phyloP scores from a whole-genome alignment of 495 filamentous ascomycete species.

The Acidiella bohemica region DNA sequence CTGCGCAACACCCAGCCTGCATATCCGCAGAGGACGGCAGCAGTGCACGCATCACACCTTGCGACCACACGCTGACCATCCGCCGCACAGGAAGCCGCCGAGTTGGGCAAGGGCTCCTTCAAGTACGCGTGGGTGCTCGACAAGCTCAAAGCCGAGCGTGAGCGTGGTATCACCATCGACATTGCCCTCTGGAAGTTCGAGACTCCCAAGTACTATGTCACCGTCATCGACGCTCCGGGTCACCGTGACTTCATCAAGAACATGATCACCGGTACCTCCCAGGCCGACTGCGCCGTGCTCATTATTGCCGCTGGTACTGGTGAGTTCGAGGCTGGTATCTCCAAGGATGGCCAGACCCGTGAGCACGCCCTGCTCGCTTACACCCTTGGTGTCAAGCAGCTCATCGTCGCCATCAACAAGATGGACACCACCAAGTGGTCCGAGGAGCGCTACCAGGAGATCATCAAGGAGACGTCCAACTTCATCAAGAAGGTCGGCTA shows the following conservation, averaged over 20 bases:
- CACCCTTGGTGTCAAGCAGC: conserved; percentile 99
- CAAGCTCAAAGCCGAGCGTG: conserved; percentile 99
- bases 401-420: conserved; percentile 99
- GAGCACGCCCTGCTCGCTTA: conserved; percentile 99
- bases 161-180: conserved; percentile 99
- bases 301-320: conserved; percentile 99
- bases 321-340: conserved; percentile 99
- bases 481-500: conserved; percentile 99
- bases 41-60: neutral
- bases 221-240: conserved; percentile 72
- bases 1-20: neutral
- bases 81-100: conserved; percentile 73
- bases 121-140: conserved; percentile 99
- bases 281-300: conserved; percentile 98
- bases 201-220: conserved; percentile 80
- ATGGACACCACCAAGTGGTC: conserved; percentile 99
- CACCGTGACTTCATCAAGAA: conserved; percentile 99
- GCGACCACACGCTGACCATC: conserved; percentile 28
- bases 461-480: conserved; percentile 99
- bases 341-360: conserved; percentile 99
- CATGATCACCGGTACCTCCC: conserved; percentile 99
- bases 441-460: conserved; percentile 91
- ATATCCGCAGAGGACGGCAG: too few species aligned
- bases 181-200: conserved; percentile 99
- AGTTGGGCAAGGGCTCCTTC: conserved; percentile 99